These are phyloP conservation scores for Rhodotorula sp. DNA, from an alignment of 1,284 basidiomycete genomes.

Conservation along the genomic window DNA sequence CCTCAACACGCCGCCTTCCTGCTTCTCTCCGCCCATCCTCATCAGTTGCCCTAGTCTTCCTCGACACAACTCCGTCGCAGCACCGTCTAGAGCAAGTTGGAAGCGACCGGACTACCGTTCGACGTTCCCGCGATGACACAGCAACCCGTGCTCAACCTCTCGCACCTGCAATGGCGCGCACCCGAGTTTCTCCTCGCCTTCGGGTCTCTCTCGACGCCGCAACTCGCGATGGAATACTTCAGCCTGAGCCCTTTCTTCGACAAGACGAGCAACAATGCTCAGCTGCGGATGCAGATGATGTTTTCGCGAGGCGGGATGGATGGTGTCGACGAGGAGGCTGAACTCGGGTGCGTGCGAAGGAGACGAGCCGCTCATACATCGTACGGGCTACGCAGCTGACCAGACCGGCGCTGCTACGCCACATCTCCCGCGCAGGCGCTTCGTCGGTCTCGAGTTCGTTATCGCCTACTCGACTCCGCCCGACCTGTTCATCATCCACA, in stretches of 20 bases:
- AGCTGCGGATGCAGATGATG: constrained; percentile 74
- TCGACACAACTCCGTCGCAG: no score
- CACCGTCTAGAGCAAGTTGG: no score
- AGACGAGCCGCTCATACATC: not conserved
- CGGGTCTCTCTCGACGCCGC: constrained; percentile 41
- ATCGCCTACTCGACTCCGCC: constrained; percentile 73
- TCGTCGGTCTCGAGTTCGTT: constrained; percentile 77
- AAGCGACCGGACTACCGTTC: no score
- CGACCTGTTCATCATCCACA: constrained; percentile 77
- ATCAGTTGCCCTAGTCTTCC: no score
- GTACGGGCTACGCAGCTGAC: not conserved
- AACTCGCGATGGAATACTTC: constrained; percentile 82
- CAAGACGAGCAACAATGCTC: constrained; percentile 82
- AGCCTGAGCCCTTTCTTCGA: constrained; percentile 82
- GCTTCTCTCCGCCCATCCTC: no score
- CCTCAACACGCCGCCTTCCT: no score
- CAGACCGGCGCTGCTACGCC: not conserved
- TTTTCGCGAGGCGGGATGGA: constrained; percentile 53
- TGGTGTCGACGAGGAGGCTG: constrained; percentile 68
- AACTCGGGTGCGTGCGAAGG: constrained; percentile 61
- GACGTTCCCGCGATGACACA: no score
- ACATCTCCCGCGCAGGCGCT: constrained; percentile 59
- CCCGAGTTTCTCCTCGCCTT: constrained; percentile 40
- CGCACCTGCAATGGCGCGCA: constrained; percentile 43
- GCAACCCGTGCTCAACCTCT: constrained; percentile 11